Evolutionary conservation across 495 filamentous ascomycete genomes (phyloP), one percentile per base, ranked within the genome.

Genomic region (Daldinia bambusicola): DNA sequence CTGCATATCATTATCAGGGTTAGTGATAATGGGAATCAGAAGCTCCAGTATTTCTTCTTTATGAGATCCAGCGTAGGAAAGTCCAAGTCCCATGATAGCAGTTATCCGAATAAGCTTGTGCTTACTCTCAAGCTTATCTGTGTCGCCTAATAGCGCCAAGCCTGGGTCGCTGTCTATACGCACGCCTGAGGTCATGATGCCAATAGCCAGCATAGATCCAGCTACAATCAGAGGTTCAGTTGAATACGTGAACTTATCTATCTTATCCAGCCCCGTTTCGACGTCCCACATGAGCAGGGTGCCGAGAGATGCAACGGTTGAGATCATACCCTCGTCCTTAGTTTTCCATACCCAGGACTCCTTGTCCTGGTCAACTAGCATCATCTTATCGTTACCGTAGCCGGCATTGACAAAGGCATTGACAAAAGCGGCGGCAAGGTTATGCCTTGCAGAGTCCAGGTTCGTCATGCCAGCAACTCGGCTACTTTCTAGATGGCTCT

Each of bases 331-430:
- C 70, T 97, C 94, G 38, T 97, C 94, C 80, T 98, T 98, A 10
- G 96, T 98, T 83, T 98, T 99, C 92, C 93, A 98, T 2, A 98
- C 92, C 96, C 96, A 99, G 67, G 90, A 91, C 40, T 90, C 89
- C 82, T 95, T 94, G 67, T 93, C 89, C 53, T 88, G 84, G 6
- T 89, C 89, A 31, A 92, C 90, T 41, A 98, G 85, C 94, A 99
- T 97, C 89, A 98, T 90, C 84, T 97, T 97, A 76, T 99, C 95
- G 56, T 91, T 91, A 22, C 93, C 93, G 74, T 94, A 99, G 22
- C 95, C 95, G 61, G 94, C 93, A 72, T 99, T 99, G 55, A 93
- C 92, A 75, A 99, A 98, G 1, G 89, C 91, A 77, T 99, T 99
- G 56, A 99, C 95, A 73, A 99, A 98, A 31, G 90, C 93, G 68